Evolutionary conservation across 2,329 filamentous ascomycete genomes (phyloP).

Genomic region (Thelonectria rubi): DNA sequence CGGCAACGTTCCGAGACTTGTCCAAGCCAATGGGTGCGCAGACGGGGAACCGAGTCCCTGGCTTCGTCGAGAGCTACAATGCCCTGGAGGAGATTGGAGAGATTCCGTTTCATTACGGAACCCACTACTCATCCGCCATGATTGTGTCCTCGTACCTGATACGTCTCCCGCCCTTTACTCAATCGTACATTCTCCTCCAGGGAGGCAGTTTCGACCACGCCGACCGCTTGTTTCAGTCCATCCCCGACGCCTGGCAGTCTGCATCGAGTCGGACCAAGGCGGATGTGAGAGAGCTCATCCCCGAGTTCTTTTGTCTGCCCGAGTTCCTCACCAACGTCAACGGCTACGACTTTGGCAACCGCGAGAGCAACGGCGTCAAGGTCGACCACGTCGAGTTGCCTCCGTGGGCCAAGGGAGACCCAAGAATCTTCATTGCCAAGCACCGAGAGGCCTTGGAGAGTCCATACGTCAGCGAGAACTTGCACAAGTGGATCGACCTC

Average conservation of each 20-base stretch:
- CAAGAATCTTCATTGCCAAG: slow-evolving; percentile 93
- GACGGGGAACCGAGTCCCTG: slow-evolving; percentile 75
- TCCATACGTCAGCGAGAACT: slow-evolving; percentile 85
- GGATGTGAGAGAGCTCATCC: slow-evolving; percentile 92
- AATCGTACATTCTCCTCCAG: slow-evolving; percentile 92
- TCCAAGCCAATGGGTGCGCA: slow-evolving; percentile 98
- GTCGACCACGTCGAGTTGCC: slow-evolving; percentile 92
- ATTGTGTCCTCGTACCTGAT: slow-evolving; percentile 97
- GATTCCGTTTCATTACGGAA: slow-evolving; percentile 95
- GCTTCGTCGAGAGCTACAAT: slow-evolving; percentile 85
- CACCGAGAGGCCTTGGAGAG: slow-evolving; percentile 96
- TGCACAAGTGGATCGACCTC: slow-evolving; percentile 96
- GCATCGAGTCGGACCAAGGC: slow-evolving; percentile 90
- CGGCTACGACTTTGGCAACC: slow-evolving; percentile 88
- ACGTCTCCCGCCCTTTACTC: slow-evolving; percentile 92
- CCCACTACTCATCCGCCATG: slow-evolving; percentile 99
- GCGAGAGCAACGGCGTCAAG: slow-evolving; percentile 79
- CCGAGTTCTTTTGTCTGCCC: slow-evolving; percentile 96
- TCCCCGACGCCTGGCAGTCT: slow-evolving; percentile 90
- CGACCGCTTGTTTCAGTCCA: slow-evolving; percentile 92
- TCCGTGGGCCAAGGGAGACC: slow-evolving; percentile 95
- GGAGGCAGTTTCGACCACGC: slow-evolving; percentile 97
- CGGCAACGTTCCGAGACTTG: slow-evolving; percentile 86
- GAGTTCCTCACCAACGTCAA: slow-evolving; percentile 97
- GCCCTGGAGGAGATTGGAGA: slow-evolving; percentile 93